Base-by-base conservation (phyloP, 331 rosid genomes). In the Cydonia oblonga region DNA sequence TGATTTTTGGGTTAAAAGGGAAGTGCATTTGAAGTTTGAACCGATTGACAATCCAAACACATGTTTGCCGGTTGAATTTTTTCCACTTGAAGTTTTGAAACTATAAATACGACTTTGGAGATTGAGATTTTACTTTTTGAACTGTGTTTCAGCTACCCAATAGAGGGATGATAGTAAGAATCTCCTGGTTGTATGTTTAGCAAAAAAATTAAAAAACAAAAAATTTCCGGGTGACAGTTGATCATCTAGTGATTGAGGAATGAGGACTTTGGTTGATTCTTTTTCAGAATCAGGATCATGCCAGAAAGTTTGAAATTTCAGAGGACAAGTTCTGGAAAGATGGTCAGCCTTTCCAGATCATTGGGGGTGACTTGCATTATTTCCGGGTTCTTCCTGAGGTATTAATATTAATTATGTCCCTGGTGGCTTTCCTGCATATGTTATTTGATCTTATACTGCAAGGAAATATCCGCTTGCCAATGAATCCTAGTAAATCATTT, bases 281-380 rank as follows among this genome's bases (percentile, higher is more conserved):
- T 19, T 57, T 71, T 10, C 75, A 38, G 68, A 71, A 33, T 69
- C 88, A 84, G 93, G 91, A 69, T 61, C 56, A 65, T 60, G 76
- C 78, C 56, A 64, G 76, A 66, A 86, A 85, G 73, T 93, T 93
- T 56, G 92, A 83, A 83, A 91, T 93, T 71, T 77, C 80, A 25
- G 78, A 68, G 25, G 98, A 93, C 72, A 85, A 76, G 86, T 91
- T 93, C 79, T 91, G 98, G 98, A 91, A 88, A 84, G 53, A 46
- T 16, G n/a, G 90, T 58, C 66, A 81, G 26, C 92, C 89, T 16
- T 93, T 93, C 84, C 96, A 62, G 84, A 90, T 91, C 76, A 90
- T 93, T 53, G 98, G 98, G 35, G 98, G 98, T 14, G 97, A 93
- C 82, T 63, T 90, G 92, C 98, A 90, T 76, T 93, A 90, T 78